A percentile compares a stretch with the other conserved stretches of the same genome.
Conservation (phyloP, 148 eudicot genomes). For the Euryodendron excelsum region DNA sequence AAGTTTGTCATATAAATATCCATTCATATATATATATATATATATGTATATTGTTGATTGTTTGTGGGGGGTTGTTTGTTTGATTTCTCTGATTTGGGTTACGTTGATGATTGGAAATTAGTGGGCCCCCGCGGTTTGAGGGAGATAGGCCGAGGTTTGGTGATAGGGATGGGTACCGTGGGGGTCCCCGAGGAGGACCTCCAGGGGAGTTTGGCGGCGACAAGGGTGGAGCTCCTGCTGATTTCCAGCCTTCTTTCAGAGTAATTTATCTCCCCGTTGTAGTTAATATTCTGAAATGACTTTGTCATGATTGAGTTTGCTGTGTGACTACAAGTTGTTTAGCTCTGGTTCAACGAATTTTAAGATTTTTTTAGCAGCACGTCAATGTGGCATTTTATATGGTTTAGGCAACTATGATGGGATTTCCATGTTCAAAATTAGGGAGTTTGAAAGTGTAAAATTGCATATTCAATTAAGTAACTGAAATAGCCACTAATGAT, state of each 20-base stretch:
- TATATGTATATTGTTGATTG: too few relatives aligned
- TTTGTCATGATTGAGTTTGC: too few relatives aligned
- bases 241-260: conserved; percentile 72
- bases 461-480: too few relatives aligned
- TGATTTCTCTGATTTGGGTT: background rate
- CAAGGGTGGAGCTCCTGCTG: conserved; percentile 86
- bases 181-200: conserved; percentile 67
- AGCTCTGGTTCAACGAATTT: too few relatives aligned
- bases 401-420: too few relatives aligned
- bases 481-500: too few relatives aligned
- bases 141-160: conserved; percentile 78
- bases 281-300: too few relatives aligned
- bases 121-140: conserved; percentile 75
- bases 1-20: conserved; percentile 1
- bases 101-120: background rate
- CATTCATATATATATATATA: too few relatives aligned
- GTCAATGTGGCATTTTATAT: too few relatives aligned
- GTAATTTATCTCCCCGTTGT: conserved; percentile 24
- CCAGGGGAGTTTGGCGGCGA: conserved; percentile 81
- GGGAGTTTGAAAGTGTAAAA: background rate
- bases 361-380: too few relatives aligned
- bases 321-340: too few relatives aligned
- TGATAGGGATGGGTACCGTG: conserved; percentile 78
- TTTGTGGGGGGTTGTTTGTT: background rate
- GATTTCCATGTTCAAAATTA: background rate